A percentile compares a stretch with the other conserved stretches of the same genome.
Evolutionary conservation across 208 protist species (phyloP).

Genomic region (Balamuthia mandrillaris): DNA sequence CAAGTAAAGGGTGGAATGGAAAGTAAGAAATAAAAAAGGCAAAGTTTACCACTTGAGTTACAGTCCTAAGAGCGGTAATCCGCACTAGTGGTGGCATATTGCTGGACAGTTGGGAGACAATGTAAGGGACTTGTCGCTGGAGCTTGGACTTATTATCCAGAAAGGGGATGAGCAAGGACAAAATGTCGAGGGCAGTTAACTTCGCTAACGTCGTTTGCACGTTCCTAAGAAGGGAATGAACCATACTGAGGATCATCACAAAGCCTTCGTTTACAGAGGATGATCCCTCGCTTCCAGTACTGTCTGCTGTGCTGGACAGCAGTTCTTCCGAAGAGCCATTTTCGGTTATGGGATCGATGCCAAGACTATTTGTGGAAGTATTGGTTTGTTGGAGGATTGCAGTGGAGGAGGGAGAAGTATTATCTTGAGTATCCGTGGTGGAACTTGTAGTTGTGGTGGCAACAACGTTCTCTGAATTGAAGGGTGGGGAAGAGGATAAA

Average conservation of each 20-base stretch:
- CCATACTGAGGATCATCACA: constrained; percentile 10
- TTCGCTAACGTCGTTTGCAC: background rate
- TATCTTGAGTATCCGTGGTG: background rate
- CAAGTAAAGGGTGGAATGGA: background rate
- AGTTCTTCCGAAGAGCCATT: background rate
- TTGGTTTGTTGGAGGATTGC: background rate
- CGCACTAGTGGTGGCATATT: too few species aligned
- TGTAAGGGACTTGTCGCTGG: constrained; percentile 20
- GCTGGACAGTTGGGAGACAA: background rate
- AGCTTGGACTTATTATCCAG: background rate
- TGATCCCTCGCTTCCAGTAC: background rate
- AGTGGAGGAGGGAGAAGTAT: background rate
- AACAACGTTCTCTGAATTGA: too few species aligned
- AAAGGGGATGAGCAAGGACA: background rate
- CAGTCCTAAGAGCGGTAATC: constrained; percentile 33
- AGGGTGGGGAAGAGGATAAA: too few species aligned
- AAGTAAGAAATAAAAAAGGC: background rate
- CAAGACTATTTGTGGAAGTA: background rate
- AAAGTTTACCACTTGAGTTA: constrained; percentile 44
- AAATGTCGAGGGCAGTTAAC: background rate
- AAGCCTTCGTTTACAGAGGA: too few species aligned
- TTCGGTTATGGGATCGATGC: background rate
- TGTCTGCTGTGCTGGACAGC: background rate
- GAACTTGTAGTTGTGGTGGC: background rate
- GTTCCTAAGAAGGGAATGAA: constrained; percentile 15